Evolutionary conservation across 1,139 yeast species (phyloP).

Genomic region (Geotrichum restrictum): DNA sequence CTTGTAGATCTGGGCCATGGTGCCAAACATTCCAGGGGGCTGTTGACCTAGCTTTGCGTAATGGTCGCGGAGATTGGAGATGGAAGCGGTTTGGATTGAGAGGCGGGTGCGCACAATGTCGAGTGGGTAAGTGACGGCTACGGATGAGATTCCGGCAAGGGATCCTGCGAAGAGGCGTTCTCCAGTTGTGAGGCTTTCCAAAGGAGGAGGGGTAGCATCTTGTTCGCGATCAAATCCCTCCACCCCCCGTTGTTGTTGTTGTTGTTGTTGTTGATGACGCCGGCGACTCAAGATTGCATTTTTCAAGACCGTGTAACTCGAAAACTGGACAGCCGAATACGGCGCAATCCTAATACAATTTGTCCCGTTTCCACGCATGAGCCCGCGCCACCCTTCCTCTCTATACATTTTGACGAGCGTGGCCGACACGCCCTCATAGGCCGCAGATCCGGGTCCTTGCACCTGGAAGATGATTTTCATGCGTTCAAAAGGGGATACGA

Average conservation of each 20-base stretch:
- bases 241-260: too few relatives aligned
- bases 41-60: slow-evolving; percentile 33
- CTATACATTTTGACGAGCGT: slow-evolving; percentile 75
- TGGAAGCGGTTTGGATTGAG: slow-evolving; percentile 81
- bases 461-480: slow-evolving; percentile 88
- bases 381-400: slow-evolving; percentile 87
- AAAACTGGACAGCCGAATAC: slow-evolving; percentile 90
- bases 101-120: slow-evolving; percentile 87
- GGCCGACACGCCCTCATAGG: slow-evolving; percentile 65
- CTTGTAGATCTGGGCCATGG: slow-evolving; percentile 57
- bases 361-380: slow-evolving; percentile 84
- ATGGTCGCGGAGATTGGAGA: slow-evolving; percentile 50
- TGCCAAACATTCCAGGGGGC: slow-evolving; percentile 65
- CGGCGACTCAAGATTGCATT: slow-evolving; percentile 29
- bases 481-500: slow-evolving; percentile 91
- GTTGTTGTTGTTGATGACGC: too few relatives aligned
- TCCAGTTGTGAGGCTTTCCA: slow-evolving; percentile 40
- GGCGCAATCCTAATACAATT: slow-evolving; percentile 90
- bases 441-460: slow-evolving; percentile 66
- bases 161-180: slow-evolving; percentile 76
- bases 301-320: slow-evolving; percentile 75
- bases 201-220: too few relatives aligned
- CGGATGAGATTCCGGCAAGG: slow-evolving; percentile 76
- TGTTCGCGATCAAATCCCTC: too few relatives aligned
- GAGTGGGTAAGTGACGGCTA: slow-evolving; percentile 81